phyloP scores from a whole-genome alignment of 2,329 filamentous ascomycete species.

The Aureobasidium pullulans region DNA sequence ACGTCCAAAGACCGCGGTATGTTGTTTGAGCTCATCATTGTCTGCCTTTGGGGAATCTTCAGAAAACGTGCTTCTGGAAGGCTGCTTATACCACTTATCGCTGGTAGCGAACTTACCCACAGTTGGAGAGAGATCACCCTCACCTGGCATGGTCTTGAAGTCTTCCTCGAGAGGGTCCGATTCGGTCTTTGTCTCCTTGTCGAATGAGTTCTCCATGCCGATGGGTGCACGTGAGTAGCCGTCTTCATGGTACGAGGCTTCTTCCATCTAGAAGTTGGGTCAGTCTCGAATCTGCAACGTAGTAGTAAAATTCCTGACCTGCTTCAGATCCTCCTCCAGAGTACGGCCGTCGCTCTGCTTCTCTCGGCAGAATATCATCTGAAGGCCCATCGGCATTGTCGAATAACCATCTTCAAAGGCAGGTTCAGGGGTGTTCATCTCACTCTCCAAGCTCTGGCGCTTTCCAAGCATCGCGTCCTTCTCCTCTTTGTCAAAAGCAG shows the following conservation, averaged over 20 bases:
- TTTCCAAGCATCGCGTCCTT: slow-evolving; percentile 5
- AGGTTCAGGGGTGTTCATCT: slow-evolving; percentile 7
- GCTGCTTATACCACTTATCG: slow-evolving; percentile 32
- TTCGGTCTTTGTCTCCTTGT: slow-evolving; percentile 33
- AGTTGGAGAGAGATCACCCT: slow-evolving; percentile 31
- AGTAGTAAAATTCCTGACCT: neutral
- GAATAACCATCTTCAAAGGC: slow-evolving; percentile 17
- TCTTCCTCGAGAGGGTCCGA: neutral
- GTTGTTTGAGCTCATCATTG: neutral
- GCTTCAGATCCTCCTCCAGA: slow-evolving; percentile 11
- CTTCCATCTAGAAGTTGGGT: neutral
- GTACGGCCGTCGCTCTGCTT: slow-evolving; percentile 3
- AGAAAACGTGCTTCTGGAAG: slow-evolving; percentile 14
- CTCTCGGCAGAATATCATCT: slow-evolving; percentile 16
- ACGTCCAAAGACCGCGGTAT: neutral
- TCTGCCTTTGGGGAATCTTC: slow-evolving; percentile 18
- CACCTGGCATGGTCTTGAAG: slow-evolving; percentile 20
- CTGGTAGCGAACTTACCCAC: slow-evolving; percentile 28
- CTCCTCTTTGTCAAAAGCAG: slow-evolving; percentile 17
- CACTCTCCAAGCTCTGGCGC: slow-evolving; percentile 11
- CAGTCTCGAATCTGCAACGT: neutral
- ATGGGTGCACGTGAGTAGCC: slow-evolving; percentile 28
- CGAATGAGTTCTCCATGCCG: slow-evolving; percentile 43
- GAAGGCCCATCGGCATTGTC: slow-evolving; percentile 17
- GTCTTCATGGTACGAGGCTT: slow-evolving; percentile 10